Evolutionary conservation across 2,329 filamentous ascomycete species (phyloP).

Genomic region (Emergomyces africanus): DNA sequence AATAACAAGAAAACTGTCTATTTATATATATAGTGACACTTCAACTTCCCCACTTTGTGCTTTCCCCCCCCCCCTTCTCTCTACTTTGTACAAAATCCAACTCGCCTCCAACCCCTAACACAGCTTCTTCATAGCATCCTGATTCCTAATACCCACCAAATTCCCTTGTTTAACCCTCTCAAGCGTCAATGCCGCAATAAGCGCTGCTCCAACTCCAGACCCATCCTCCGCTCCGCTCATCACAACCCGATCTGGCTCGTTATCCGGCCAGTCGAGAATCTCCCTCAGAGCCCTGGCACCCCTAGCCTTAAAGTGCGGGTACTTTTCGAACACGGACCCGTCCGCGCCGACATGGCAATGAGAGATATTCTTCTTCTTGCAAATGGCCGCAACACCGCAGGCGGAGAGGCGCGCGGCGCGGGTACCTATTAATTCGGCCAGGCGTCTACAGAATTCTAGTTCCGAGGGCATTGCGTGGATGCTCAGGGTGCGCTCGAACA

Average conservation of each 20-base stretch:
- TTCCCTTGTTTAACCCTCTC: conserved; percentile 50
- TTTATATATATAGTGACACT: background rate
- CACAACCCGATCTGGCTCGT: conserved; percentile 76
- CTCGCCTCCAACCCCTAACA: background rate
- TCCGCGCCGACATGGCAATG: conserved; percentile 91
- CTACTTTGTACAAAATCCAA: background rate
- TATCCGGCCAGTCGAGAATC: conserved; percentile 85
- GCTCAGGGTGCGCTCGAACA: conserved; percentile 64
- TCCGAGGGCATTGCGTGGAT: conserved; percentile 62
- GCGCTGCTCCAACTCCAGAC: conserved; percentile 86
- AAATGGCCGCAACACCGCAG: conserved; percentile 91
- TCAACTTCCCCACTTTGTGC: background rate
- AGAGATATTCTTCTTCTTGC: conserved; percentile 86
- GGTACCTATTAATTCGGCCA: conserved; percentile 89
- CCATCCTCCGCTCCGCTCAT: conserved; percentile 88
- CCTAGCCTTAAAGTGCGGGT: conserved; percentile 92
- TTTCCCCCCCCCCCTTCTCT: background rate
- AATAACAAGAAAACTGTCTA: background rate
- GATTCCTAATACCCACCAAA: conserved; percentile 44
- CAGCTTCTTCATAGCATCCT: conserved; percentile 13
- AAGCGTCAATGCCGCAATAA: conserved; percentile 67
- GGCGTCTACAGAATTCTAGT: conserved; percentile 75
- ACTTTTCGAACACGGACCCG: conserved; percentile 97
- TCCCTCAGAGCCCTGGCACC: conserved; percentile 82
- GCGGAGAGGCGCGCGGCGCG: conserved; percentile 85